phyloP scores from a whole-genome alignment of 2,329 filamentous ascomycete species.

The Pseudocercospora fuligena region DNA sequence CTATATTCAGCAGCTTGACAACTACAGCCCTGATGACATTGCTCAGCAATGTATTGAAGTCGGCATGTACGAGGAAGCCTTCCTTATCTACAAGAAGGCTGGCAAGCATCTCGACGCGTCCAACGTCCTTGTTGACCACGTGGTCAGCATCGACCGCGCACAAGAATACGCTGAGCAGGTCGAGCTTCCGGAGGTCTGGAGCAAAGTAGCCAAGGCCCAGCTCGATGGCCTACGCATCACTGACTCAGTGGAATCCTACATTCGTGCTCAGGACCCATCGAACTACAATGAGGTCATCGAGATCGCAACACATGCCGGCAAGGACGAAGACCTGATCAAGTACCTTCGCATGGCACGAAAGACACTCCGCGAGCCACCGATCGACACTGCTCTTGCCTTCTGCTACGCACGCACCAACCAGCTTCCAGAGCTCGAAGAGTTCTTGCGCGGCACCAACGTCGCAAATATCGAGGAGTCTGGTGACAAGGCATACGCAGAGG shows the following conservation, averaged over 20 bases:
- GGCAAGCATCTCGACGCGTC: slow-evolving; percentile 84
- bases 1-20: slow-evolving; percentile 89
- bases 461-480: slow-evolving; percentile 95
- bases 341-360: slow-evolving; percentile 97
- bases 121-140: slow-evolving; percentile 90
- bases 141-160: slow-evolving; percentile 96
- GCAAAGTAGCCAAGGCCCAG: slow-evolving; percentile 96
- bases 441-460: slow-evolving; percentile 89
- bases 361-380: slow-evolving; percentile 88
- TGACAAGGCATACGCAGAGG: slow-evolving; percentile 96
- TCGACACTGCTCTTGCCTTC: slow-evolving; percentile 94
- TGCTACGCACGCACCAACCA: slow-evolving; percentile 91
- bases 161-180: slow-evolving; percentile 95
- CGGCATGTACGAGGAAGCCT: slow-evolving; percentile 93
- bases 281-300: slow-evolving; percentile 98
- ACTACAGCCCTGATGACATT: slow-evolving; percentile 91
- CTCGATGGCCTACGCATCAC: slow-evolving; percentile 91
- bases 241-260: slow-evolving; percentile 95
- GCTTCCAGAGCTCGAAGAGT: slow-evolving; percentile 92
- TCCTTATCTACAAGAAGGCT: slow-evolving; percentile 98
- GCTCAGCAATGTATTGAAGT: slow-evolving; percentile 92
- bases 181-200: slow-evolving; percentile 95
- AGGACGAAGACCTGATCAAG: slow-evolving; percentile 97
- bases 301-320: slow-evolving; percentile 90
- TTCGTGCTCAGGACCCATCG: slow-evolving; percentile 87